Percentiles rank a stretch among this genome's conserved stretches.
Conservation (phyloP, 2,329 filamentous ascomycete species). For the Alternaria gansuensis region DNA sequence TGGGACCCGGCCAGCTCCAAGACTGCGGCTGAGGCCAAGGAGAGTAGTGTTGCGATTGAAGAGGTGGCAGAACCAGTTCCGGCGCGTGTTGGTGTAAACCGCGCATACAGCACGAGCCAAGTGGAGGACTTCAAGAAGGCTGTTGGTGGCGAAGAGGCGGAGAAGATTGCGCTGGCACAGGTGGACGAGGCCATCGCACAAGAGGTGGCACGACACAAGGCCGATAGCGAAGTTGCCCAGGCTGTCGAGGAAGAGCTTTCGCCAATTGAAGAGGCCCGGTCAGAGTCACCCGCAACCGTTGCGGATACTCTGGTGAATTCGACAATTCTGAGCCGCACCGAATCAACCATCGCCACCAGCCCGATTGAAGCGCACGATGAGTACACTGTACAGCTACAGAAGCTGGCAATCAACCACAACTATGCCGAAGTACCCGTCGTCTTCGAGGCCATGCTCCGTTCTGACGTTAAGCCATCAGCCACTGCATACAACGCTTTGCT, state of each 20-base stretch:
- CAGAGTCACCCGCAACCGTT: conserved; percentile 46
- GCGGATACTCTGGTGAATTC: conserved; percentile 43
- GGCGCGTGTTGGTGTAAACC: conserved; percentile 52
- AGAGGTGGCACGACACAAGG: conserved; percentile 72
- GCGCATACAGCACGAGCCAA: conserved; percentile 63
- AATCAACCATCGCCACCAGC: conserved; percentile 66
- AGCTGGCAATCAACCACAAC: conserved; percentile 74
- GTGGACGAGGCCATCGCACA: conserved; percentile 85
- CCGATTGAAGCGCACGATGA: conserved; percentile 68
- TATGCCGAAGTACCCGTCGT: conserved; percentile 89
- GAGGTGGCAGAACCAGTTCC: conserved; percentile 43
- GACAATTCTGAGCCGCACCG: conserved; percentile 39
- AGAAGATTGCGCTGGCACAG: conserved; percentile 72
- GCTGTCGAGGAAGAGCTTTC: conserved; percentile 48
- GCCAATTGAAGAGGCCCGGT: conserved; percentile 40
- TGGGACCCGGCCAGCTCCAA: conserved; percentile 72
- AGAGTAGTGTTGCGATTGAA: conserved; percentile 44
- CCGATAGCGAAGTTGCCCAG: conserved; percentile 55
- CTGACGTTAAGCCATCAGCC: conserved; percentile 80
- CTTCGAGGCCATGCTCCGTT: conserved; percentile 88
- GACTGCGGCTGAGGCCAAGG: conserved; percentile 51
- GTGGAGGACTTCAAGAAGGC: conserved; percentile 69
- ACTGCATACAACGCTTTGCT: conserved; percentile 93
- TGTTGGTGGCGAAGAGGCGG: conserved; percentile 58
- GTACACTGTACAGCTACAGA: conserved; percentile 80